These are phyloP conservation scores for Naegleria gruberi DNA, from an alignment of 208 protist genomes.

Conservation along the genomic window DNA sequence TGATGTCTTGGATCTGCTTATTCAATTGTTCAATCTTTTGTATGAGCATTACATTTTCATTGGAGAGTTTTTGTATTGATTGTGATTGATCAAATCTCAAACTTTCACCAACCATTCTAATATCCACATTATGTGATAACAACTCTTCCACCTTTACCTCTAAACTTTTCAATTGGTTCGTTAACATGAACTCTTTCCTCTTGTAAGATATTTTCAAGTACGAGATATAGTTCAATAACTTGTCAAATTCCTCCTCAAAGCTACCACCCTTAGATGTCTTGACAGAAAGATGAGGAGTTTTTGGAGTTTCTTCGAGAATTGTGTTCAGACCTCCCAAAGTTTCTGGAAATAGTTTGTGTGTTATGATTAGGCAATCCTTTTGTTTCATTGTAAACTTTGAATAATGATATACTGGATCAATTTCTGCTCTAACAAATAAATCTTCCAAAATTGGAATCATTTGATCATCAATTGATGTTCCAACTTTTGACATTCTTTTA, in stretches of 20 bases:
- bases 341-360: neutral
- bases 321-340: neutral
- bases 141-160: neutral
- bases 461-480: neutral
- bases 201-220: neutral
- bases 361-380: neutral
- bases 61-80: neutral
- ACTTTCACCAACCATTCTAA: neutral
- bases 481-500: neutral
- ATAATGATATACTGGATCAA: neutral
- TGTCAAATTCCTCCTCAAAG: neutral
- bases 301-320: neutral
- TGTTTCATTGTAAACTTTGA: neutral
- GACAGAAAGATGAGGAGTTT: neutral
- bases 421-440: neutral
- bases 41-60: neutral
- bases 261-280: neutral
- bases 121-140: neutral
- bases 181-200: neutral
- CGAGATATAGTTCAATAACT: neutral
- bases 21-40: neutral
- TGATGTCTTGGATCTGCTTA: neutral
- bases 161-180: neutral
- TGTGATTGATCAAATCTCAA: neutral
- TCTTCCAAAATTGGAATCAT: neutral